These are phyloP conservation scores for Eleusine indica DNA, from an alignment of 176 grass and related monocot species.

Conservation along the genomic window DNA sequence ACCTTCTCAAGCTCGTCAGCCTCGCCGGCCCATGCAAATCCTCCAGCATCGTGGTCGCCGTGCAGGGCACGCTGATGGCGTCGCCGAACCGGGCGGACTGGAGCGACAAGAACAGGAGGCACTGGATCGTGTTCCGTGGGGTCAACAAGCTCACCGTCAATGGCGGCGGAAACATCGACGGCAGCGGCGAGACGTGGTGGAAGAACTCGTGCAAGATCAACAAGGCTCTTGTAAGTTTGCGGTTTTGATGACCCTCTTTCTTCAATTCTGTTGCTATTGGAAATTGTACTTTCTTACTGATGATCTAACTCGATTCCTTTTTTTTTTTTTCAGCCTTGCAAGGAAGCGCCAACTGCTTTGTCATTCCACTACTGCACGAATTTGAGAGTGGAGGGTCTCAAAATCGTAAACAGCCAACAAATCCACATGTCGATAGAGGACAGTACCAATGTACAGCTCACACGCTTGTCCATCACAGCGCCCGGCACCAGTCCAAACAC, in stretches of 20 bases:
- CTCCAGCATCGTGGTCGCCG: slow-evolving; percentile 41
- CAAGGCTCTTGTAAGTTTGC: slow-evolving; percentile 47
- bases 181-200: slow-evolving; percentile 85
- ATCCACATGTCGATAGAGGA: slow-evolving; percentile 56
- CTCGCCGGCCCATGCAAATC: slow-evolving; percentile 68
- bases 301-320: not conserved
- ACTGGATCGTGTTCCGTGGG: slow-evolving; percentile 58
- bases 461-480: slow-evolving; percentile 31
- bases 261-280: not conserved
- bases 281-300: not conserved
- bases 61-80: slow-evolving; percentile 67
- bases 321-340: slow-evolving; percentile 57
- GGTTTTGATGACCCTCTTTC: not conserved
- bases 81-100: slow-evolving; percentile 43
- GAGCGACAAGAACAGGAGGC: slow-evolving; percentile 36
- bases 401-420: slow-evolving; percentile 43
- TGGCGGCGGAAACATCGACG: slow-evolving; percentile 68
- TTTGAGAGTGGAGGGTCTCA: slow-evolving; percentile 32
- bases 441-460: not conserved
- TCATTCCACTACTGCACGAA: slow-evolving; percentile 35
- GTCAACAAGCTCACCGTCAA: slow-evolving; percentile 45
- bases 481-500: slow-evolving; percentile 42
- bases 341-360: slow-evolving; percentile 54
- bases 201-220: slow-evolving; percentile 74
- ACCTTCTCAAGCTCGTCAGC: slow-evolving; percentile 52